Evolutionary conservation across 331 rosid genomes (phyloP), one percentile per base, ranked within the genome.

Genomic region (Quercus tomentella): DNA sequence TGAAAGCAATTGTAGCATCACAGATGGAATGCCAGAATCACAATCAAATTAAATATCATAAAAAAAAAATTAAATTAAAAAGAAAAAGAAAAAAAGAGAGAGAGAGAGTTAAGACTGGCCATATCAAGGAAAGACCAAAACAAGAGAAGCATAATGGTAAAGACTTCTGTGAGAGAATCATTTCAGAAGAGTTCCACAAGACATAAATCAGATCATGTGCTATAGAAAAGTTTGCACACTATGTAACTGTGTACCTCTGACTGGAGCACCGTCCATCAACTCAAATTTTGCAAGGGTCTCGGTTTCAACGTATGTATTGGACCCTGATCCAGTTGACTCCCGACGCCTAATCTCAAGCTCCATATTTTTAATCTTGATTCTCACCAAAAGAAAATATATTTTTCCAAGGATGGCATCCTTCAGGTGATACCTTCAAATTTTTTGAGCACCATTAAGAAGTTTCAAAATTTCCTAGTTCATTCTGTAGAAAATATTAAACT

Each of bases 241-340:
- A 60, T 18, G 33, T 63, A 70, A 56, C 43, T 70, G 82, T 76
- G 80, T 83, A 91, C 98, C 98, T 91, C 98, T 78, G 73, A 93
- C 98, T 33, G 98, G 98, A 89, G 98, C 98, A 76, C 98, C 98
- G 83, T 91, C 98, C 98, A 93, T 93, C 91, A 93, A 81, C 85
- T 93, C 97, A 68, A 91, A 91, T 86, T 93, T 93, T 60, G 98
- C 98, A 76, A 93, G 88, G 67, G 98, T 93, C 87, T 93, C 98
- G 6, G 98, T 93, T 85, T 93, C 98, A 82, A 93, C 97, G 79
- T 94, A 97, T 72, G 98, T 92, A 82, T 86, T 94, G 76, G 94
- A 79, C 71, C 98, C 98, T 7, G 98, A 89, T 22, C 98, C 98
- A 35, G 98, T 94, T 54, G 98, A 94, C 74, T 94, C 98, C 68